phyloP scores from a whole-genome alignment of 345 rosid genomes.

The Syzygium aqueum region DNA sequence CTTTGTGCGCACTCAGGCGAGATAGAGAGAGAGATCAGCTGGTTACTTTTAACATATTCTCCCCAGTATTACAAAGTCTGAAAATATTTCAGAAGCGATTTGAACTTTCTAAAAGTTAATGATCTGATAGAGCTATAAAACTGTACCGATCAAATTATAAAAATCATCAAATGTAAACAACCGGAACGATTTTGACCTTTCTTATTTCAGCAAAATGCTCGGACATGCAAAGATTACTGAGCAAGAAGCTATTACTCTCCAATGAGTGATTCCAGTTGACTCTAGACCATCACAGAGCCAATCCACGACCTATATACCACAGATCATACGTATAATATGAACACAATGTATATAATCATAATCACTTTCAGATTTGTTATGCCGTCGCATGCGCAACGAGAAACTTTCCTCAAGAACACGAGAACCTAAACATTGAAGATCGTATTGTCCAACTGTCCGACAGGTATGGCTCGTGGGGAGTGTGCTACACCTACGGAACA shows the following conservation, averaged over 20 bases:
- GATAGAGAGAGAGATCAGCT: background rate
- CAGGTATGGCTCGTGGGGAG: conserved; percentile 84
- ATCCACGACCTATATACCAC: background rate
- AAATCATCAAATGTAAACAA: background rate
- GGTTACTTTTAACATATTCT: background rate
- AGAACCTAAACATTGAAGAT: background rate
- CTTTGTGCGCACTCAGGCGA: background rate
- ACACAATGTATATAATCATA: background rate
- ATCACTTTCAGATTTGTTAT: background rate
- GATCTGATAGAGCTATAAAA: background rate
- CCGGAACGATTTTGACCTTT: background rate
- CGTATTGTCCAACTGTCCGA: background rate
- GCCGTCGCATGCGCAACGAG: background rate
- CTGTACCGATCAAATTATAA: background rate
- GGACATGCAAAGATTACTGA: background rate
- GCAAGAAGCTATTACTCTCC: background rate
- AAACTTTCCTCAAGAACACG: background rate
- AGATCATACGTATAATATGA: background rate
- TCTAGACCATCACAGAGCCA: background rate
- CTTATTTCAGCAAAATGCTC: background rate
- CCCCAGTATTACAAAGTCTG: no score
- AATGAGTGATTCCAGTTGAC: background rate
- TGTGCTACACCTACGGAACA: conserved; percentile 71
- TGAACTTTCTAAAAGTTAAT: background rate
- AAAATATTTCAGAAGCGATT: background rate